Percentiles rank a stretch among this genome's conserved stretches.
phyloP scores from a whole-genome alignment of 768 basidiomycete genomes.

The Trametes cubensis region DNA sequence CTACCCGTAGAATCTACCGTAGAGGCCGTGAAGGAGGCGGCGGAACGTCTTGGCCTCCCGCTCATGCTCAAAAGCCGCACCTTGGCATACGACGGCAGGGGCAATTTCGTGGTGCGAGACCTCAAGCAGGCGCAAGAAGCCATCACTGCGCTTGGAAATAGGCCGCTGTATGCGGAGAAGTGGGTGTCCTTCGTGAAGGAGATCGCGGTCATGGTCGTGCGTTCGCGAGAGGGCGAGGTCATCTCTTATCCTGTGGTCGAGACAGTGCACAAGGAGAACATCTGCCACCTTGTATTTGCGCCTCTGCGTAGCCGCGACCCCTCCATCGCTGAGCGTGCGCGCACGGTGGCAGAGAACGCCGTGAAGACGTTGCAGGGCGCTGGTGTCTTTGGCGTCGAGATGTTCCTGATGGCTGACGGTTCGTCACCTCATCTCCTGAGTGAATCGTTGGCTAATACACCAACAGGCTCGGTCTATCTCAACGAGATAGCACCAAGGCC shows the following conservation, averaged over 20 bases:
- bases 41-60: conserved; percentile 71
- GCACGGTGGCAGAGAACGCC: conserved; percentile 76
- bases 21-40: conserved; percentile 55
- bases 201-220: conserved; percentile 96
- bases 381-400: conserved; percentile 96
- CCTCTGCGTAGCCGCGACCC: conserved; percentile 71
- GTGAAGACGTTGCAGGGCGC: conserved; percentile 81
- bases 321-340: conserved; percentile 60
- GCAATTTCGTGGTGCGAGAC: conserved; percentile 79
- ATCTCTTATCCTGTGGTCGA: conserved; percentile 90
- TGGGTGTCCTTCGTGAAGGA: conserved; percentile 90
- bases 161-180: conserved; percentile 90
- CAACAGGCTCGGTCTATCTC: conserved; percentile 71
- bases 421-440: conserved; percentile 27
- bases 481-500: conserved; percentile 99
- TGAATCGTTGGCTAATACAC: background rate
- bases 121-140: conserved; percentile 53
- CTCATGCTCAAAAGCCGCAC: conserved; percentile 97
- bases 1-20: conserved; percentile 56
- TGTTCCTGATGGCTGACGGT: conserved; percentile 94
- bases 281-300: conserved; percentile 91
- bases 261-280: conserved; percentile 91
- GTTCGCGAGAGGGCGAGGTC: conserved; percentile 72
- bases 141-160: conserved; percentile 60
- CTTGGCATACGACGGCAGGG: conserved; percentile 93